These are phyloP conservation scores for Yamadazyma sp. DNA, from an alignment of 1,139 yeast species.

Conservation along the genomic window DNA sequence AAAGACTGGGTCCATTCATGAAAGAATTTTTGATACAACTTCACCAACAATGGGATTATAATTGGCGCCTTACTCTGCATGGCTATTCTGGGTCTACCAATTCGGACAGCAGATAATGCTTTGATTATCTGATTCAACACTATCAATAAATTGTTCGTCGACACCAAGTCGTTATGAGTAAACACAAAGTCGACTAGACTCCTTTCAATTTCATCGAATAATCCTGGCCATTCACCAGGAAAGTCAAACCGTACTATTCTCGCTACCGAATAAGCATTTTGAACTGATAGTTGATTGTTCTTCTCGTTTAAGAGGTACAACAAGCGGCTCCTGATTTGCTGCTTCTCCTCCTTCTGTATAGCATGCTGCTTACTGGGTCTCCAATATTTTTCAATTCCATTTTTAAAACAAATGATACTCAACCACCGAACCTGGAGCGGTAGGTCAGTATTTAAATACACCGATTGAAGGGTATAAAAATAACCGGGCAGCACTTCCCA, in stretches of 20 bases:
- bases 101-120: conserved; percentile 67
- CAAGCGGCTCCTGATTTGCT: conserved; percentile 55
- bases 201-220: conserved; percentile 61
- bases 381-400: conserved; percentile 86
- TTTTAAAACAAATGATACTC: conserved; percentile 83
- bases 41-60: conserved; percentile 57
- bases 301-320: conserved; percentile 65
- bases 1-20: conserved; percentile 56
- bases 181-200: conserved; percentile 45
- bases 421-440: conserved; percentile 78
- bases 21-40: conserved; percentile 59
- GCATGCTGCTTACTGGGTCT: conserved; percentile 60
- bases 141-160: conserved; percentile 60
- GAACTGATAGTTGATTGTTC: conserved; percentile 71
- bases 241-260: conserved; percentile 80
- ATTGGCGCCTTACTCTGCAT: conserved; percentile 71
- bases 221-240: conserved; percentile 81
- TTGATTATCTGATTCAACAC: conserved; percentile 79
- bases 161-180: conserved; percentile 46
- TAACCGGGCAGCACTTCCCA: conserved; percentile 71
- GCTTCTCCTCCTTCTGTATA: conserved; percentile 68
- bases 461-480: conserved; percentile 55
- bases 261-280: conserved; percentile 81
- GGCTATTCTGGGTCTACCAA: conserved; percentile 79
- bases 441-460: conserved; percentile 58